Percentiles rank a stretch among this genome's conserved stretches.
Evolutionary conservation across 2,329 filamentous ascomycete species (phyloP).

Genomic region (Fusarium sacchari): DNA sequence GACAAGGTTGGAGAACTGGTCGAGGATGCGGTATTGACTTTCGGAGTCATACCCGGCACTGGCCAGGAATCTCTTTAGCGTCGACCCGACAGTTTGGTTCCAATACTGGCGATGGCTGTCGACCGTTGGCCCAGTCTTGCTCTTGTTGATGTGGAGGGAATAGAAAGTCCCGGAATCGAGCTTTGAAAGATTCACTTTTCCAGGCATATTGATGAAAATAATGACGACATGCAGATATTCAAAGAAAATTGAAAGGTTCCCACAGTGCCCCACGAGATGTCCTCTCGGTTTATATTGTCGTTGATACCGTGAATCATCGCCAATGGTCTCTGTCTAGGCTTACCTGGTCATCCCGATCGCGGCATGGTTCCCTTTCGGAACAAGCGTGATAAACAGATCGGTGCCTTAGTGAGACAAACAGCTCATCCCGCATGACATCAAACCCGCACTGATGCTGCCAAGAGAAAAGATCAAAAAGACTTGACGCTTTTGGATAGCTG

Average conservation of each 20-base stretch:
- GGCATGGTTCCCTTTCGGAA: neutral
- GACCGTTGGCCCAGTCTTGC: neutral
- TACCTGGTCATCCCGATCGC: neutral
- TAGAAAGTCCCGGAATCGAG: neutral
- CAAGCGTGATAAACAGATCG: neutral
- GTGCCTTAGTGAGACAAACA: neutral
- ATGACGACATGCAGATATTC: fast-evolving
- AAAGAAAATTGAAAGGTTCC: fast-evolving
- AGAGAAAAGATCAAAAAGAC: neutral
- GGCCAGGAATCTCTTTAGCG: neutral
- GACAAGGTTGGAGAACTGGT: neutral
- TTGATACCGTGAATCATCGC: fast-evolving
- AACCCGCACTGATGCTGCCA: neutral
- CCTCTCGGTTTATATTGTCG: fast-evolving
- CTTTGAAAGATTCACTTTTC: neutral
- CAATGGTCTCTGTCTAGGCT: neutral
- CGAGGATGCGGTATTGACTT: neutral
- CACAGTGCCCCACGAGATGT: fast-evolving
- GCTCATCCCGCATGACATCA: neutral
- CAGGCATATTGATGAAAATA: neutral
- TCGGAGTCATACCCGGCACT: neutral
- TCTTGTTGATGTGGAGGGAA: neutral
- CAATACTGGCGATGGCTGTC: neutral
- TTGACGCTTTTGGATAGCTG: too few relatives aligned
- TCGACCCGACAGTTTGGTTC: neutral